A percentile compares a stretch with the other conserved stretches of the same genome.
Evolutionary conservation across 2,329 filamentous ascomycete species (phyloP).

Genomic region (Penicillium nordicum): DNA sequence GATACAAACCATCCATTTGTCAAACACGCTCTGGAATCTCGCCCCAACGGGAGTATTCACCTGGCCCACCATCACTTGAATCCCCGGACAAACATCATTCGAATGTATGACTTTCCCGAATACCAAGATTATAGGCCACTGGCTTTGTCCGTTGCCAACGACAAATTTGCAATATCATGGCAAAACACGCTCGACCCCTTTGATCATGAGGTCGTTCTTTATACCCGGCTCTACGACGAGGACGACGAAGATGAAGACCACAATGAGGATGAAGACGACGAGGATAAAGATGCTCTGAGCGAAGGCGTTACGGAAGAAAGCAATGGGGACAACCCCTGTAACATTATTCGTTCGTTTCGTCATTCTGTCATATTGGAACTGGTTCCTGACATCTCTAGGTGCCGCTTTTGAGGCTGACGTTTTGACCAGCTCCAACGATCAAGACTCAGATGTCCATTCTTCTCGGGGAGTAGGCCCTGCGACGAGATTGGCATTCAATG

Average conservation of each 20-base stretch:
- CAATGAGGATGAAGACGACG: background rate
- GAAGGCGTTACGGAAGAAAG: background rate
- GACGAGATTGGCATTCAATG: constrained; percentile 36
- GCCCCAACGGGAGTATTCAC: constrained; percentile 22
- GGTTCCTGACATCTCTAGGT: constrained; percentile 16
- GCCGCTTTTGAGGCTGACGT: constrained; percentile 17
- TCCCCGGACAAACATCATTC: constrained; percentile 10
- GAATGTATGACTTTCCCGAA: constrained; percentile 30
- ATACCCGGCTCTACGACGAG: constrained; percentile 13
- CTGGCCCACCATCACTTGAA: constrained; percentile 29
- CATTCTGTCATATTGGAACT: background rate
- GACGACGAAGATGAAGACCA: background rate
- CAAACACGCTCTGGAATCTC: constrained; percentile 28
- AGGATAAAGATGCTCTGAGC: background rate
- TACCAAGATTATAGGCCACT: constrained; percentile 29
- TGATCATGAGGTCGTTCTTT: constrained; percentile 31
- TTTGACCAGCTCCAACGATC: constrained; percentile 16
- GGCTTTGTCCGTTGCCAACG: constrained; percentile 24
- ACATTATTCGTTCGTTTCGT: constrained; percentile 21
- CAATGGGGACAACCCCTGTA: background rate
- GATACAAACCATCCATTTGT: constrained; percentile 33
- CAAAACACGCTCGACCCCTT: constrained; percentile 22
- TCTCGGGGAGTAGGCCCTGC: constrained; percentile 23
- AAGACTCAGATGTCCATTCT: background rate
- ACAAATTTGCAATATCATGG: constrained; percentile 40